Conservation (phyloP, 2,329 filamentous ascomycete genomes). For the Penicillium sp. region DNA sequence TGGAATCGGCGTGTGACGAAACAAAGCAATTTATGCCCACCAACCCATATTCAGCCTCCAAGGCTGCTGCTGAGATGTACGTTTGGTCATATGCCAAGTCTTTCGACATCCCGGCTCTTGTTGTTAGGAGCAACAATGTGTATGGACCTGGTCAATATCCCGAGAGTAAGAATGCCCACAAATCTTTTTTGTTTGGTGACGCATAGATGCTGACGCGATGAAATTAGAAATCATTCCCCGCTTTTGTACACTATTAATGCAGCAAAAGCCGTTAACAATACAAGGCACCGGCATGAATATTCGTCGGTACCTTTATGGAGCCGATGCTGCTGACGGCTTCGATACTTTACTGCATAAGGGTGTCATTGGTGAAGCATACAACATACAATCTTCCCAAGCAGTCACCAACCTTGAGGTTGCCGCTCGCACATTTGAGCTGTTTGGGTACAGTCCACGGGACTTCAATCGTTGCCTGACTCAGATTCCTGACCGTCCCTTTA, state of each 20-base stretch:
- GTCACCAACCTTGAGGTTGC: slow-evolving; percentile 74
- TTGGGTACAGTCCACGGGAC: slow-evolving; percentile 55
- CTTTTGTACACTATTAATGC: neutral
- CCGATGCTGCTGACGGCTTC: slow-evolving; percentile 77
- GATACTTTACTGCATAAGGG: slow-evolving; percentile 82
- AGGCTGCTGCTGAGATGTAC: slow-evolving; percentile 80
- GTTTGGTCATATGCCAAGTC: slow-evolving; percentile 85
- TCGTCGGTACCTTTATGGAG: slow-evolving; percentile 74
- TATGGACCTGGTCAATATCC: slow-evolving; percentile 84
- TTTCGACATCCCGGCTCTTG: slow-evolving; percentile 77
- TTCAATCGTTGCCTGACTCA: slow-evolving; percentile 69
- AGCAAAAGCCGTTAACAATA: slow-evolving; percentile 64
- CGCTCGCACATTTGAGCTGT: slow-evolving; percentile 61
- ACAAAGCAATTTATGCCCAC: slow-evolving; percentile 74
- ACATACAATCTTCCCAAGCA: slow-evolving; percentile 76
- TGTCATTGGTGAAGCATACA: slow-evolving; percentile 73
- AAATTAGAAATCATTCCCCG: neutral
- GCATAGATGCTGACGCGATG: slow-evolving; percentile 46
- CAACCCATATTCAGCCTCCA: slow-evolving; percentile 79
- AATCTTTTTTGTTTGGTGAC: slow-evolving; percentile 60
- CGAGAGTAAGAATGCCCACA: slow-evolving; percentile 63
- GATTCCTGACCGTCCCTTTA: slow-evolving; percentile 76
- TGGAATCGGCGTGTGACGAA: slow-evolving; percentile 50
- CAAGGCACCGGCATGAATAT: slow-evolving; percentile 76
- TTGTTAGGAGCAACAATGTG: slow-evolving; percentile 80